Conservation (phyloP, 2,329 filamentous ascomycete genomes). For the Endothia cerciana region DNA sequence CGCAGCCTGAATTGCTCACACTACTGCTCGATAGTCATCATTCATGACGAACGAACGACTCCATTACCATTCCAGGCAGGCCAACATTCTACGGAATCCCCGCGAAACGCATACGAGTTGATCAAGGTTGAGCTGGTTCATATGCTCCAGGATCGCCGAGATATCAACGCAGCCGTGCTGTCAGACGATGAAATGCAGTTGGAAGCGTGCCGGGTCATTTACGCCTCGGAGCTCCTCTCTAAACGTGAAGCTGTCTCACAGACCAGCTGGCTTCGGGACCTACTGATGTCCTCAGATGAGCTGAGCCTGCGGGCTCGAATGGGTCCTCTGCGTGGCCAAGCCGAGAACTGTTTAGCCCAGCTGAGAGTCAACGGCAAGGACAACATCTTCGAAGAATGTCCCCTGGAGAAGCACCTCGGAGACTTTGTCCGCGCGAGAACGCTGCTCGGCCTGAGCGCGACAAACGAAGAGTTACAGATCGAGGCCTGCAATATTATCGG, state of each 20-base stretch:
- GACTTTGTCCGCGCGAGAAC: constrained; percentile 56
- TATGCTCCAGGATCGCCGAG: constrained; percentile 51
- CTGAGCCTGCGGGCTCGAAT: constrained; percentile 51
- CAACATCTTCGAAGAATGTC: constrained; percentile 60
- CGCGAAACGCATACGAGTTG: constrained; percentile 63
- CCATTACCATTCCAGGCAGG: constrained; percentile 58
- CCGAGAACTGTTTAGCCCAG: constrained; percentile 51
- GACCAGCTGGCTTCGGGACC: constrained; percentile 61
- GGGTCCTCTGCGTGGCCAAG: constrained; percentile 49
- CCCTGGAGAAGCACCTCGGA: constrained; percentile 58
- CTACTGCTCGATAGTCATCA: constrained; percentile 53
- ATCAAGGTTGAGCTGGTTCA: constrained; percentile 61
- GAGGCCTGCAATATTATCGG: constrained; percentile 63
- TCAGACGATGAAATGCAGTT: constrained; percentile 58
- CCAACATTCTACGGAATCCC: constrained; percentile 47
- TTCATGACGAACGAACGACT: constrained; percentile 64
- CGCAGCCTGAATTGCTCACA: background rate
- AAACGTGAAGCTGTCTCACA: constrained; percentile 43
- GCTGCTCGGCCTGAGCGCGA: constrained; percentile 60
- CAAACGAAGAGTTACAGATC: constrained; percentile 62
- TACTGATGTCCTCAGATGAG: constrained; percentile 55
- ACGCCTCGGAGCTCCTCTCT: constrained; percentile 54
- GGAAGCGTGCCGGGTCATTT: constrained; percentile 64
- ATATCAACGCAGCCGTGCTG: constrained; percentile 45
- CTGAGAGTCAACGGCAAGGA: constrained; percentile 62